These are phyloP conservation scores for Aegilops bicornis DNA, from an alignment of 176 grass and related monocot species.

Conservation along the genomic window DNA sequence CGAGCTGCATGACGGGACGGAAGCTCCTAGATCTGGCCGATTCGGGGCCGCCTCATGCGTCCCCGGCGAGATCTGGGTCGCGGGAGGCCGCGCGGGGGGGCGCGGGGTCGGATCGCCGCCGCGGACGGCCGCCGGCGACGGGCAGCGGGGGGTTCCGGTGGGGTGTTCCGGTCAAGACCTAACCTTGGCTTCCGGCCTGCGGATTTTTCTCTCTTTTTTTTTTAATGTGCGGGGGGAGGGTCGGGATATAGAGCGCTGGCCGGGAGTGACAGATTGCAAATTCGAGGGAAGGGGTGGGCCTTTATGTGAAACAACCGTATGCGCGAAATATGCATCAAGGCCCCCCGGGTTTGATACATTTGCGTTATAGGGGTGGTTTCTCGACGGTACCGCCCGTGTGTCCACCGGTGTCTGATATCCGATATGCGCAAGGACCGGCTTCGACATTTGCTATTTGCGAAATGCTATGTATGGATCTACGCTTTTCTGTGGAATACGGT, in stretches of 20 bases:
- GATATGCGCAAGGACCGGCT: background rate
- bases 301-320: background rate
- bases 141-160: background rate
- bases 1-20: conserved; percentile 30
- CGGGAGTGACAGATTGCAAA: background rate
- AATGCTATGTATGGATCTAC: background rate
- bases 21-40: background rate
- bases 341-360: background rate
- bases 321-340: background rate
- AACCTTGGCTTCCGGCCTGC: background rate
- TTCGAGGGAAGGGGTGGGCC: background rate
- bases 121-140: background rate
- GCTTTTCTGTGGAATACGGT: background rate
- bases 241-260: background rate
- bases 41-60: background rate
- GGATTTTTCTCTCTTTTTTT: background rate
- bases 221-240: background rate
- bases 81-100: background rate
- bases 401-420: background rate
- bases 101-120: background rate
- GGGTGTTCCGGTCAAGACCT: background rate
- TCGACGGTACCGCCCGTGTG: background rate
- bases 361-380: background rate
- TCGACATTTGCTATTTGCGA: background rate
- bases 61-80: background rate